Percentiles rank a stretch among this genome's conserved stretches.
These are phyloP conservation scores for Pyrus betulifolia DNA, from an alignment of 306 rosid genomes.

Conservation along the genomic window DNA sequence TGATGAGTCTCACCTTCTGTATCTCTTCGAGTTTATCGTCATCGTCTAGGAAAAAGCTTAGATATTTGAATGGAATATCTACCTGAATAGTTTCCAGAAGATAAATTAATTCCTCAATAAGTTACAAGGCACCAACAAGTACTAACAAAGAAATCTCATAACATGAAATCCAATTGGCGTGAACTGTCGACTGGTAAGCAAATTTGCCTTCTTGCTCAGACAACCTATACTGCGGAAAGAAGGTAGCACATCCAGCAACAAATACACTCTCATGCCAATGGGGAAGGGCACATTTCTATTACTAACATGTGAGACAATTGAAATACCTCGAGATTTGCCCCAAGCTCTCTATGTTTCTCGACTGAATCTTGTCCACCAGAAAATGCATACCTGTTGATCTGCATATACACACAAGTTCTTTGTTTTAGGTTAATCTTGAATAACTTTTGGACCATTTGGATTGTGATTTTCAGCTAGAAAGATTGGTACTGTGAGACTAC, in stretches of 20 bases:
- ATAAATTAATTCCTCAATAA: neutral
- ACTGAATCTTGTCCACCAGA: conserved; percentile 95
- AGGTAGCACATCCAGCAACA: neutral
- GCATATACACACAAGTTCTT: conserved; percentile 24
- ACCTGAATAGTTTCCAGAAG: conserved; percentile 44
- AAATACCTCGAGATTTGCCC: conserved; percentile 84
- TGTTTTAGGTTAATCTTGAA: neutral
- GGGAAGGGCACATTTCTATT: neutral
- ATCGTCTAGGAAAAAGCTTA: conserved; percentile 74
- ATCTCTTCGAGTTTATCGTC: conserved; percentile 70
- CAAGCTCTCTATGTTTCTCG: conserved; percentile 76
- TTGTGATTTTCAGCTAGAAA: neutral
- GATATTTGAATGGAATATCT: conserved; percentile 85
- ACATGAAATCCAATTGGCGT: neutral
- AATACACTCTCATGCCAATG: neutral
- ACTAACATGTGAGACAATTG: neutral
- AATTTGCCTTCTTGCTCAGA: neutral
- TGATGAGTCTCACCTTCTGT: conserved; percentile 40
- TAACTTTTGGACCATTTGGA: neutral
- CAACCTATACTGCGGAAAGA: neutral
- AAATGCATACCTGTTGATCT: conserved; percentile 76
- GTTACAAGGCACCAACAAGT: neutral
- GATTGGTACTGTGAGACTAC: neutral
- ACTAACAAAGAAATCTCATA: neutral
- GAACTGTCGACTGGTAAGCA: neutral